A percentile compares a stretch with the other conserved stretches of the same genome.
These are phyloP conservation scores for Psilocybe tampanensis DNA, from an alignment of 768 basidiomycete species.

Conservation along the genomic window DNA sequence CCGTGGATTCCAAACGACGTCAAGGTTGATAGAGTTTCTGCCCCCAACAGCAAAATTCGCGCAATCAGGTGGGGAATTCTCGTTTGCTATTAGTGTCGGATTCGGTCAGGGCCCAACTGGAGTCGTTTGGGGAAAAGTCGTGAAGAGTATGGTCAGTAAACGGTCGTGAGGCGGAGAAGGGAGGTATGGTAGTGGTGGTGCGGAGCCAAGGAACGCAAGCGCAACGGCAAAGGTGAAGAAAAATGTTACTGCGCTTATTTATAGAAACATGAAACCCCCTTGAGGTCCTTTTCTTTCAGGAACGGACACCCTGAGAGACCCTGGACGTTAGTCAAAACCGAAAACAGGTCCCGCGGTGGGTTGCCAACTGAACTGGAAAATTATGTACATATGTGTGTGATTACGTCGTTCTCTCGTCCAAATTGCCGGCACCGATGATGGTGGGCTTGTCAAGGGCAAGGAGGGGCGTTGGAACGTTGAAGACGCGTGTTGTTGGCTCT, in stretches of 20 bases:
- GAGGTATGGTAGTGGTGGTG: background rate
- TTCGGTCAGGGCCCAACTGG: background rate
- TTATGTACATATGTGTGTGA: too few relatives aligned
- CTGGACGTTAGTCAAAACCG: too few relatives aligned
- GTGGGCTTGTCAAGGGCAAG: too few relatives aligned
- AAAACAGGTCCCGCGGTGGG: too few relatives aligned
- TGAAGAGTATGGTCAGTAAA: background rate
- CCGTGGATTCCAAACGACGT: background rate
- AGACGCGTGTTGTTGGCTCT: too few relatives aligned
- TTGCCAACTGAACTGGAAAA: too few relatives aligned
- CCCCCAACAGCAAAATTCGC: conserved; percentile 23
- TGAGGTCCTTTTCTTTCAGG: background rate
- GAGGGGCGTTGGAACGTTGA: too few relatives aligned
- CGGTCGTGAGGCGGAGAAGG: background rate
- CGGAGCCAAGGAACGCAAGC: background rate
- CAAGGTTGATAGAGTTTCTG: background rate
- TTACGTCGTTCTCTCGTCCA: too few relatives aligned
- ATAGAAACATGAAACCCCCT: background rate
- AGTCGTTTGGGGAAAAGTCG: background rate
- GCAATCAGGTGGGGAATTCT: conserved; percentile 1
- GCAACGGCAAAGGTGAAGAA: background rate
- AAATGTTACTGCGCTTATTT: background rate
- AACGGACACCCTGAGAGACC: background rate
- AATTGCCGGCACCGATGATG: too few relatives aligned
- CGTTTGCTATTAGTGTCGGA: background rate